Conservation (phyloP, 805 yeast species). For the Barnettozyma populi region DNA sequence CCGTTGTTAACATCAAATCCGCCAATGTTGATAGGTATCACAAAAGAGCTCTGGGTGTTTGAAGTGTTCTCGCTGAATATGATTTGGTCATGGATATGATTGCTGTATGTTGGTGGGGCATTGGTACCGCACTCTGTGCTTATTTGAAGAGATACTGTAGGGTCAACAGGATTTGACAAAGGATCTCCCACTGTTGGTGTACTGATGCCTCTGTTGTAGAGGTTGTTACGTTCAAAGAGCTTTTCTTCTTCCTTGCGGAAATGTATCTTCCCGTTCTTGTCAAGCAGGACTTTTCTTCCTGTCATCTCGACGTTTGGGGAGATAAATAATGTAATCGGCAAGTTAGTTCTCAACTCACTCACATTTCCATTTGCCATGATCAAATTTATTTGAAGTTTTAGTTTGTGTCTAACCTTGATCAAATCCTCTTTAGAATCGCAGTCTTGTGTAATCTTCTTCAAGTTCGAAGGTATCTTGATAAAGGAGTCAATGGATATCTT, state of each 20-base stretch:
- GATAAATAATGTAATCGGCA: slow-evolving; percentile 69
- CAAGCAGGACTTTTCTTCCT: slow-evolving; percentile 34
- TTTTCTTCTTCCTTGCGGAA: slow-evolving; percentile 34
- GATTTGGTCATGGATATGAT: slow-evolving; percentile 60
- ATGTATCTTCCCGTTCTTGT: slow-evolving; percentile 36
- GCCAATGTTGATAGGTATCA: slow-evolving; percentile 1
- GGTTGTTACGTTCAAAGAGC: slow-evolving; percentile 23
- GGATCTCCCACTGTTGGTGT: neutral
- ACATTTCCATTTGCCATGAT: slow-evolving; percentile 73
- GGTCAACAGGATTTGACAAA: neutral
- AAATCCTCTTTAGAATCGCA: slow-evolving; percentile 57
- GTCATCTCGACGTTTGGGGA: slow-evolving; percentile 68
- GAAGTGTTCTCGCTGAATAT: slow-evolving; percentile 18
- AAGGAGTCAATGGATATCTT: slow-evolving; percentile 59
- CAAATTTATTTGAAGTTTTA: slow-evolving; percentile 66
- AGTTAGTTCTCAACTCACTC: slow-evolving; percentile 80
- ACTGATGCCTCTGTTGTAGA: slow-evolving; percentile 1
- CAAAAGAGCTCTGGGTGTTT: slow-evolving; percentile 1
- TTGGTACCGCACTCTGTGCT: slow-evolving; percentile 27
- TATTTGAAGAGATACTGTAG: slow-evolving; percentile 1
- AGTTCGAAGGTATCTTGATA: slow-evolving; percentile 61
- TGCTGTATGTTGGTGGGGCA: slow-evolving; percentile 76
- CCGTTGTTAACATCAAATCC: slow-evolving; percentile 1
- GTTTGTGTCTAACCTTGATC: slow-evolving; percentile 76
- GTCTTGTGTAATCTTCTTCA: slow-evolving; percentile 76